Evolutionary conservation across 768 basidiomycete species (phyloP), one percentile per base, ranked within the genome.

Genomic region (Tricholoma furcatifolium): DNA sequence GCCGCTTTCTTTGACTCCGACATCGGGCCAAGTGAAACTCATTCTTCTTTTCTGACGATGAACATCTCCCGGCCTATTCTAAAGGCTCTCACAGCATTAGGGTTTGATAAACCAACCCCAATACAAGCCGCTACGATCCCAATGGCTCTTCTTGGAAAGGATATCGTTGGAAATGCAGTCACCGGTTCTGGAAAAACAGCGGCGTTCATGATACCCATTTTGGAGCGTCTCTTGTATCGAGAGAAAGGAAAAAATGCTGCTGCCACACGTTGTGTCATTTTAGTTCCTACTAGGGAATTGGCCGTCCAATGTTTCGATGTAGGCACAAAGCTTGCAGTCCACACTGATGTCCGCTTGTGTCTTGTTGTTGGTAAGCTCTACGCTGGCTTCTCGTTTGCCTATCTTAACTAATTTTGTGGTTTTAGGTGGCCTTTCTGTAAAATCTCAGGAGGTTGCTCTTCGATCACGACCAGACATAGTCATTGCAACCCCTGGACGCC

Each of bases 101-200:
- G 83, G 34, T 93, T 95, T 61, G 70, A 77, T 42, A 85, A 80
- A 30, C 97, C 97, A 7, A 99, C 97, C 1, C 97, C 97, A 1
- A 98, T 99, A 45, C 97, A 99, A 71, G 85, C 91, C 2, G 86
- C 91, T 39, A 88, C 95, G 11, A 92, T 99, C 50, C 97, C 97
- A 15, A 85, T 94, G 39, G 96, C 94, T 20, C 81, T 99, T 17
- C 68, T 95, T 20, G 97, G 97, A 46, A 94, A 97, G 65, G 97
- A 99, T 67, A 81, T 99, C 34, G 94, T 99, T 48, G 97, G 96
- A 30, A 88, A 84, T 53, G 96, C 97, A 17, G 91, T 96, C 15
- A 99, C 97, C 15, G 97, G 97, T 55, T 97, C 94, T 4, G 97
- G 97, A 54, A 99, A 99, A 76, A 99, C 97, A 1, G 96, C 93